These are phyloP conservation scores for Exophiala oligosperma DNA, from an alignment of 2,329 filamentous ascomycete species.

Conservation along the genomic window DNA sequence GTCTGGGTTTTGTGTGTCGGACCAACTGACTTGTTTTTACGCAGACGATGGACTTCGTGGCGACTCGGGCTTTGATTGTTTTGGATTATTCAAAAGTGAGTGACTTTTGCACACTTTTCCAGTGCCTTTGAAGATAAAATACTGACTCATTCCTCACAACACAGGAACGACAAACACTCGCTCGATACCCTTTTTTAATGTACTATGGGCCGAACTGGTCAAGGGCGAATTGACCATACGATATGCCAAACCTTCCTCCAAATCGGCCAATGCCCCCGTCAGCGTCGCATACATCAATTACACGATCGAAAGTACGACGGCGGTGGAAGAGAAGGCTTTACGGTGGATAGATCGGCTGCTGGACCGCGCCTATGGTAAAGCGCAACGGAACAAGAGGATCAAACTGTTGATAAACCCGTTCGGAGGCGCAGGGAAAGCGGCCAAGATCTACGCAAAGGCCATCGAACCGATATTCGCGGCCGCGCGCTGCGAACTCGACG, in stretches of 20 bases:
- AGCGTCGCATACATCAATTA: constrained; percentile 64
- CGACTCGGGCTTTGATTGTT: constrained; percentile 49
- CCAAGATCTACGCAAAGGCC: constrained; percentile 70
- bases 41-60: constrained; percentile 23
- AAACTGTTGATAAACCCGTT: constrained; percentile 91
- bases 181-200: constrained; percentile 74
- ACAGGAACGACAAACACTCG: constrained; percentile 51
- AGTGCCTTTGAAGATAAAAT: background rate
- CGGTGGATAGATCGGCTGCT: constrained; percentile 67
- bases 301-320: constrained; percentile 54
- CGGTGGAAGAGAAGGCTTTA: constrained; percentile 41
- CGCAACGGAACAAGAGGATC: constrained; percentile 71
- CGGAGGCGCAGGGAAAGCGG: constrained; percentile 76
- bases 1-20: background rate
- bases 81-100: constrained; percentile 55
- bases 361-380: constrained; percentile 66
- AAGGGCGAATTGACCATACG: constrained; percentile 66
- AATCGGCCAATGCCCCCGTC: constrained; percentile 51
- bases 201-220: constrained; percentile 75
- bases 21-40: constrained; percentile 7
- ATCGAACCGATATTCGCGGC: constrained; percentile 81
- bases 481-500: constrained; percentile 73
- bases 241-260: constrained; percentile 64
- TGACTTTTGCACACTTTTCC: background rate
- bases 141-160: too few species aligned